Conservation (phyloP, 305 asterid species). For the Fraxinus ornus region DNA sequence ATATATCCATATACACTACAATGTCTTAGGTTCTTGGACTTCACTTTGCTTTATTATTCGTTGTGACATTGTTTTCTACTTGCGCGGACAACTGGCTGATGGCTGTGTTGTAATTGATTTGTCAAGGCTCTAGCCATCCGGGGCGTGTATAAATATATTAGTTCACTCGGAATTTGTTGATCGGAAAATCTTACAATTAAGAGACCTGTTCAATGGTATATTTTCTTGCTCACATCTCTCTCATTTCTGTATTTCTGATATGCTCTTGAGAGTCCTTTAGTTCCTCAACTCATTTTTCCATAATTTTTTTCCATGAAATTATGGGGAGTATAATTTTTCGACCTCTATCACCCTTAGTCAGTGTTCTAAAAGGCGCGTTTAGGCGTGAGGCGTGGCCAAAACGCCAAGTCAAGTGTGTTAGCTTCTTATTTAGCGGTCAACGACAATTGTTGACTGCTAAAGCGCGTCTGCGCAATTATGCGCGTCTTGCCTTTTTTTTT, state of each 20-base stretch:
- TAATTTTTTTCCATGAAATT: neutral
- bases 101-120: conserved; percentile 36
- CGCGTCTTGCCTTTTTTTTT: too few relatives aligned
- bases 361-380: too few relatives aligned
- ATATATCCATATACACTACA: conserved; percentile 5
- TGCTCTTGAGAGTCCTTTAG: neutral
- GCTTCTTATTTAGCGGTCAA: too few relatives aligned
- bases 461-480: too few relatives aligned
- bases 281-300: neutral
- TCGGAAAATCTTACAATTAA: neutral
- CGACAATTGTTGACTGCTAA: too few relatives aligned
- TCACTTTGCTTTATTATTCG: conserved; percentile 16
- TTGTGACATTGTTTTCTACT: conserved; percentile 13
- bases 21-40: neutral
- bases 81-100: conserved; percentile 17
- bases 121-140: conserved; percentile 14
- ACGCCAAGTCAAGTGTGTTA: too few relatives aligned
- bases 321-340: neutral
- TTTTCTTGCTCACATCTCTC: neutral
- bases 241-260: too few relatives aligned
- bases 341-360: neutral
- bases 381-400: too few relatives aligned
- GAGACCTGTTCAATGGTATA: neutral
- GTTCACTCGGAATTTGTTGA: neutral
- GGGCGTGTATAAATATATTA: conserved; percentile 24